Percentiles rank a stretch among this genome's conserved stretches.
phyloP scores from a whole-genome alignment of 805 yeast species.

The Dipodascopsis tothii region DNA sequence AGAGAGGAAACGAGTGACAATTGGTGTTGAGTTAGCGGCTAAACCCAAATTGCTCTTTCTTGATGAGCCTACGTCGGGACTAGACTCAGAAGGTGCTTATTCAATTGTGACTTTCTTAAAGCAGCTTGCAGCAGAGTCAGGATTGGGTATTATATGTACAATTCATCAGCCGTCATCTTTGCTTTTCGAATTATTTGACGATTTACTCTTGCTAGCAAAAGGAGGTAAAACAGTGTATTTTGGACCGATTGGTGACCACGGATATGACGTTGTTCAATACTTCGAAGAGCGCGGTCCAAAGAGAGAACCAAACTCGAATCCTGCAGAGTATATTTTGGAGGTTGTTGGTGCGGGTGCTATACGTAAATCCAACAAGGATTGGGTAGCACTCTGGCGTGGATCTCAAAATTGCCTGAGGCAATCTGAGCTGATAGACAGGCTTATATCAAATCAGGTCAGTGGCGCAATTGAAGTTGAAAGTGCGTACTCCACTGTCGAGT shows the following conservation, averaged over 20 bases:
- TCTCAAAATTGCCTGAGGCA: no score
- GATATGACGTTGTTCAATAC: slow-evolving; percentile 51
- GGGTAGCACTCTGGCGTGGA: slow-evolving; percentile 67
- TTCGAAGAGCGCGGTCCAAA: slow-evolving; percentile 59
- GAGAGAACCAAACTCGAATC: slow-evolving; percentile 62
- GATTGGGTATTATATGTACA: slow-evolving; percentile 63
- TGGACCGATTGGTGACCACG: slow-evolving; percentile 62
- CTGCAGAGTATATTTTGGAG: slow-evolving; percentile 90
- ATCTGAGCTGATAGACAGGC: slow-evolving; percentile 56
- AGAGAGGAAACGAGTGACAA: slow-evolving; percentile 54
- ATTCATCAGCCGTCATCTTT: slow-evolving; percentile 84
- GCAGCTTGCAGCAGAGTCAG: slow-evolving; percentile 46
- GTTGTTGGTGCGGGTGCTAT: slow-evolving; percentile 36
- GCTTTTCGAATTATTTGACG: slow-evolving; percentile 68
- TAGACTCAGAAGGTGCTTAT: slow-evolving; percentile 65
- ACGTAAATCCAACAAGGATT: slow-evolving; percentile 28
- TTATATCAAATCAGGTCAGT: no score
- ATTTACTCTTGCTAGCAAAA: slow-evolving; percentile 57
- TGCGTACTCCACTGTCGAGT: slow-evolving; percentile 40
- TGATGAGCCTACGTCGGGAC: slow-evolving; percentile 65
- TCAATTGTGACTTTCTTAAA: slow-evolving; percentile 55
- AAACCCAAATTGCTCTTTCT: slow-evolving; percentile 55
- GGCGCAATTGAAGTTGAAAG: no score
- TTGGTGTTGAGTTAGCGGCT: slow-evolving; percentile 62
- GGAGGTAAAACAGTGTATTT: slow-evolving; percentile 73